phyloP scores from a whole-genome alignment of 176 grass and related monocot species.

The Coix lacrymajobi region DNA sequence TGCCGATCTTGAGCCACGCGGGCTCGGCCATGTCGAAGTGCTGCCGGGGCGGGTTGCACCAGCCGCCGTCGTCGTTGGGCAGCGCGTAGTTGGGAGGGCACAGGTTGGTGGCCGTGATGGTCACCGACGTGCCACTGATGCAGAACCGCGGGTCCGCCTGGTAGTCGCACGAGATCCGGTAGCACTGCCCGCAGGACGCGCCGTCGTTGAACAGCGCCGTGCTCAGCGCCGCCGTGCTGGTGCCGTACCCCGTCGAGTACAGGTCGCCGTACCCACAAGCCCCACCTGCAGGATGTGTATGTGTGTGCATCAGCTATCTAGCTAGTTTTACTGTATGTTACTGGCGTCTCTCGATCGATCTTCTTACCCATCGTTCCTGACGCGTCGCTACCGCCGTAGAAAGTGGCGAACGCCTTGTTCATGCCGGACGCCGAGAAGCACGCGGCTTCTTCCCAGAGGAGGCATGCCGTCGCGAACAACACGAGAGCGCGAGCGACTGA shows the following conservation, averaged over 20 bases:
- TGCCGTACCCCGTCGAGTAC: constrained; percentile 64
- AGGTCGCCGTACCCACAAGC: constrained; percentile 86
- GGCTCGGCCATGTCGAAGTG: constrained; percentile 89
- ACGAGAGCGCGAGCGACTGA: neutral
- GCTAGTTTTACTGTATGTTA: neutral
- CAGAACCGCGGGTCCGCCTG: constrained; percentile 40
- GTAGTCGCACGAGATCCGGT: constrained; percentile 58
- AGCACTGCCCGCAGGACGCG: constrained; percentile 60
- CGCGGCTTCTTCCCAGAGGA: constrained; percentile 1
- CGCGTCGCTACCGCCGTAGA: constrained; percentile 75
- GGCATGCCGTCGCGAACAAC: constrained; percentile 6
- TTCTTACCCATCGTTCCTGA: constrained; percentile 80
- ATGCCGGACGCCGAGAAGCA: constrained; percentile 32
- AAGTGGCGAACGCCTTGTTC: constrained; percentile 57
- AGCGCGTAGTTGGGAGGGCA: constrained; percentile 87
- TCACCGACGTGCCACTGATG: constrained; percentile 41
- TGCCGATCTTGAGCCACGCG: constrained; percentile 69
- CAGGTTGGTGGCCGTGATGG: constrained; percentile 82
- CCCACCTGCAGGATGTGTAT: constrained; percentile 31
- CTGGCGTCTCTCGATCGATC: neutral
- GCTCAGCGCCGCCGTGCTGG: constrained; percentile 60
- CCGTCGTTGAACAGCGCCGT: constrained; percentile 62
- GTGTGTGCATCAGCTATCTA: neutral
- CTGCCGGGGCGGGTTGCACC: constrained; percentile 80
- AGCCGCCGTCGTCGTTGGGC: constrained; percentile 67